Evolutionary conservation across 805 yeast genomes (phyloP).

Genomic region (Saccharomyces mikatae): DNA sequence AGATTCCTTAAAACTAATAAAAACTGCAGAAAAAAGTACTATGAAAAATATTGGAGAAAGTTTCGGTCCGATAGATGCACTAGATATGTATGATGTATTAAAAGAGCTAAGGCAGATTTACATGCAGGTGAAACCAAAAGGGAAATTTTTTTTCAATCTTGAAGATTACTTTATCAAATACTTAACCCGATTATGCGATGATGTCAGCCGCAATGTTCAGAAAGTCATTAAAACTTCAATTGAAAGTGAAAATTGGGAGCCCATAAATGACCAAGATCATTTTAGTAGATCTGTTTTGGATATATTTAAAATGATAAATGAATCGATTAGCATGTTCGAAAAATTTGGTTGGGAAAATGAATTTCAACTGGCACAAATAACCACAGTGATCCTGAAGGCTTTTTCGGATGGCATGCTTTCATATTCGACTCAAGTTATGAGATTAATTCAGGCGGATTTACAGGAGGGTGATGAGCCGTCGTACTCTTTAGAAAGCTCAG

Average conservation of each 20-base stretch:
- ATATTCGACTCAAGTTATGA: constrained; percentile 37
- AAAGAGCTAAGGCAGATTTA: constrained; percentile 46
- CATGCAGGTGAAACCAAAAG: constrained; percentile 37
- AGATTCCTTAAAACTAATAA: constrained; percentile 45
- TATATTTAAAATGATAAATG: constrained; percentile 54
- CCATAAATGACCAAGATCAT: constrained; percentile 38
- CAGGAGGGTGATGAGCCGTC: constrained; percentile 9
- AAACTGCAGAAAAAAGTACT: constrained; percentile 39
- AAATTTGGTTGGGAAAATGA: constrained; percentile 60
- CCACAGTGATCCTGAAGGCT: constrained; percentile 52
- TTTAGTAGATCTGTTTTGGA: constrained; percentile 61
- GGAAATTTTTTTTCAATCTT: constrained; percentile 42
- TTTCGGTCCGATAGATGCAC: constrained; percentile 46
- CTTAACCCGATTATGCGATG: constrained; percentile 34
- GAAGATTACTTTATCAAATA: constrained; percentile 50
- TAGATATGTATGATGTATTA: constrained; percentile 47
- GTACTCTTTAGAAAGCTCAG: constrained; percentile 9
- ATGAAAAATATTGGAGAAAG: constrained; percentile 25
- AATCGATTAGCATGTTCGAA: constrained; percentile 48
- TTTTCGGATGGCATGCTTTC: constrained; percentile 52
- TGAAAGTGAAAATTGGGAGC: constrained; percentile 48
- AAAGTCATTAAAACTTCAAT: constrained; percentile 49
- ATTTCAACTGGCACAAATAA: constrained; percentile 52
- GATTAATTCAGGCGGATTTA: constrained; percentile 37
- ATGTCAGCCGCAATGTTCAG: constrained; percentile 39